Evolutionary conservation across 257 asterid species (phyloP).

Genomic region (Solanum gracilifrons): DNA sequence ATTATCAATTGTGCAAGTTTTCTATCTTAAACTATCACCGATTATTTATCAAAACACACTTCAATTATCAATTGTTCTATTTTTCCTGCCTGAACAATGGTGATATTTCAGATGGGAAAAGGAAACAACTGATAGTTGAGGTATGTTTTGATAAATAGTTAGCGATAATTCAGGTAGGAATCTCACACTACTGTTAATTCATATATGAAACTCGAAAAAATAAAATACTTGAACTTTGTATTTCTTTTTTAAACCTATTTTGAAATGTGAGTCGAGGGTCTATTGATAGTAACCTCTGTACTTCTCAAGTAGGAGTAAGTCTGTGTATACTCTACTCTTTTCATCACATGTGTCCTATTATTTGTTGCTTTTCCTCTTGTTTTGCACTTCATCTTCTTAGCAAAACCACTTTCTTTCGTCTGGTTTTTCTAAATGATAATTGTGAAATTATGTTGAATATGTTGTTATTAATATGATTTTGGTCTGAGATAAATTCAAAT

Average conservation of each 20-base stretch:
- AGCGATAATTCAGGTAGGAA: accelerated
- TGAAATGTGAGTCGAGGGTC: neutral
- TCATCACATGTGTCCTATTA: neutral
- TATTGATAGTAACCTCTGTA: too few relatives aligned
- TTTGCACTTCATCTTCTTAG: neutral
- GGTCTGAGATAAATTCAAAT: too few relatives aligned
- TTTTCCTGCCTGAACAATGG: too few relatives aligned
- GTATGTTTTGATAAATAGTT: neutral
- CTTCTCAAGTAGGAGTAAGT: neutral
- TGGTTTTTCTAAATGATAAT: neutral
- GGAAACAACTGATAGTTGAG: too few relatives aligned
- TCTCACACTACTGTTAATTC: too few relatives aligned
- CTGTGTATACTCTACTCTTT: neutral
- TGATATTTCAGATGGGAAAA: neutral
- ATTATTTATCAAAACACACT: too few relatives aligned
- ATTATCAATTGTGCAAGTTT: neutral
- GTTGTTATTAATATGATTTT: too few relatives aligned
- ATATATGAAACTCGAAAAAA: too few relatives aligned
- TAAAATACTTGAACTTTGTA: neutral
- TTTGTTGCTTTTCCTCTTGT: neutral
- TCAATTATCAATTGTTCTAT: neutral
- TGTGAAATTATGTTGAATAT: too few relatives aligned
- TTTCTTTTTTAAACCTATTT: too few relatives aligned
- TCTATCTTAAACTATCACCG: neutral
- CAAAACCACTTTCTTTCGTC: neutral